Evolutionary conservation across 129 eudicot genomes (phyloP).

Genomic region (Lonicera japonica): DNA sequence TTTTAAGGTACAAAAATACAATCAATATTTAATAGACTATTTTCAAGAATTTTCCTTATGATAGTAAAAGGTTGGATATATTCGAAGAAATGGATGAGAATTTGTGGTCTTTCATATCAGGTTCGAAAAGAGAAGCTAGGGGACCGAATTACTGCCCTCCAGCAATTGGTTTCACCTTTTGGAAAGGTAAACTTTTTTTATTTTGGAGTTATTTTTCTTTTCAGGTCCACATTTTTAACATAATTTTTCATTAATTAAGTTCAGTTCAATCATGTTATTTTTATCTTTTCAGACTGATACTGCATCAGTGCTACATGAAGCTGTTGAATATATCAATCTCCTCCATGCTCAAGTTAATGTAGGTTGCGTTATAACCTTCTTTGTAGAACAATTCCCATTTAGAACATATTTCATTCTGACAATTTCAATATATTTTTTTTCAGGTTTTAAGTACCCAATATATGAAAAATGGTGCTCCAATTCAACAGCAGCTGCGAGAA

Average conservation of each 20-base stretch:
- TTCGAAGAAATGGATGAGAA: conserved; percentile 10
- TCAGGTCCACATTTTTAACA: neutral
- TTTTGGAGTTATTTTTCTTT: too few relatives aligned
- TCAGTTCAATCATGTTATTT: neutral
- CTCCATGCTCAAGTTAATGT: conserved; percentile 96
- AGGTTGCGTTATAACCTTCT: conserved; percentile 12
- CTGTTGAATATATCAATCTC: conserved; percentile 87
- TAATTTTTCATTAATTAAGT: neutral
- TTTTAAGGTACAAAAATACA: conserved; percentile 52
- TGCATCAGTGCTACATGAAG: conserved; percentile 98
- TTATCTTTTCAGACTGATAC: conserved; percentile 73
- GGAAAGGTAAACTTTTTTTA: conserved; percentile 57
- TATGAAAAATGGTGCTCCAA: conserved; percentile 59
- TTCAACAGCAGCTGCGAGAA: conserved; percentile 55
- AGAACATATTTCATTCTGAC: neutral
- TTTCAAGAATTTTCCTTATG: too few relatives aligned
- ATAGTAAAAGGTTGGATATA: too few relatives aligned
- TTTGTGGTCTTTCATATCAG: conserved; percentile 27
- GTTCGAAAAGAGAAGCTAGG: conserved; percentile 93
- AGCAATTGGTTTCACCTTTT: conserved; percentile 90
- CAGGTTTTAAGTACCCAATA: conserved; percentile 75
- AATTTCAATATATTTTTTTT: conserved; percentile 5
- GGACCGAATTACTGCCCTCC: conserved; percentile 91
- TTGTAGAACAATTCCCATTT: neutral
- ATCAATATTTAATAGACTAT: neutral